Percentiles rank a stretch among this genome's conserved stretches.
These are phyloP conservation scores for Elongisporangium prolatum DNA, from an alignment of 352 stramenopile species.

Conservation along the genomic window DNA sequence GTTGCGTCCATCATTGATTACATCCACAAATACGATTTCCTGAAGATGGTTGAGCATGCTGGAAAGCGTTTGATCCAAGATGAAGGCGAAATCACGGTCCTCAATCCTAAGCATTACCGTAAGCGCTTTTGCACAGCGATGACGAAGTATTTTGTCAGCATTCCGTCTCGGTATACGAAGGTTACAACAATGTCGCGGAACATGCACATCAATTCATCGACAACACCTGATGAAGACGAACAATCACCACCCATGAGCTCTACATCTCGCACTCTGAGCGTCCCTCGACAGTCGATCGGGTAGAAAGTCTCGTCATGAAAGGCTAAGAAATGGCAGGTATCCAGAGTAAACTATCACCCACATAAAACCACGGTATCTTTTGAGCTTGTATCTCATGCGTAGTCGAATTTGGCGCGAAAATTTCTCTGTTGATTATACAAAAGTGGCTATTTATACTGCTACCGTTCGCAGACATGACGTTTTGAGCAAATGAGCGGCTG, in stretches of 20 bases:
- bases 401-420: too few relatives aligned
- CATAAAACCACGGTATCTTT: too few relatives aligned
- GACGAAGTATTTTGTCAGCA: slow-evolving; percentile 88
- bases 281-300: too few relatives aligned
- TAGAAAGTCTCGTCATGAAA: too few relatives aligned
- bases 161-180: slow-evolving; percentile 83
- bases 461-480: too few relatives aligned
- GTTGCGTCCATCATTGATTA: slow-evolving; percentile 89
- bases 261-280: too few relatives aligned
- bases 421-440: too few relatives aligned
- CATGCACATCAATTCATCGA: slow-evolving; percentile 19
- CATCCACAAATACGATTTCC: slow-evolving; percentile 89
- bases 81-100: slow-evolving; percentile 84
- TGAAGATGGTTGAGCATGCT: slow-evolving; percentile 89
- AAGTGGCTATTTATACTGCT: too few relatives aligned
- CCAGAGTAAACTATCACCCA: too few relatives aligned
- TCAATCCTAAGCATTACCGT: slow-evolving; percentile 85
- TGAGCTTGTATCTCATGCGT: too few relatives aligned
- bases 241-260: too few relatives aligned
- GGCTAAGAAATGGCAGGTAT: too few relatives aligned
- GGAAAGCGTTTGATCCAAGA: slow-evolving; percentile 87
- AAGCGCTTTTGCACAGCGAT: slow-evolving; percentile 82
- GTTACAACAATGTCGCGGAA: slow-evolving; percentile 62
- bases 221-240: slow-evolving; percentile 4
- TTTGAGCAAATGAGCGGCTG: slow-evolving; percentile 6